Conservation (phyloP, 768 basidiomycete species). For the Leccinellum albellum region DNA sequence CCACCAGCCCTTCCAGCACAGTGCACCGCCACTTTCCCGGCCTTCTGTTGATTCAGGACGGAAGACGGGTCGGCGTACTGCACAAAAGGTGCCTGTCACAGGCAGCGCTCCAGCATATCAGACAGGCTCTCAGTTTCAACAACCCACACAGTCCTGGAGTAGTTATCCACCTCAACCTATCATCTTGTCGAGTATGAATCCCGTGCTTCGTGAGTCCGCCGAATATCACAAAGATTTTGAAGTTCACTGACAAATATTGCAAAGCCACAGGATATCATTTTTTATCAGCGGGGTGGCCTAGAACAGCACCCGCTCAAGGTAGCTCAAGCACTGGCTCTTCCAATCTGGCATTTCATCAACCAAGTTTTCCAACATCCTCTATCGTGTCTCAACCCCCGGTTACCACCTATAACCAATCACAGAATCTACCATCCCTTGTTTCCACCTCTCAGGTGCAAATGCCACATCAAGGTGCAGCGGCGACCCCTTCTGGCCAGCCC, state of each 20-base stretch:
- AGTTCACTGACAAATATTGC: not conserved
- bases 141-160: constrained; percentile 8
- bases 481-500: not conserved
- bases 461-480: not conserved
- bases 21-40: not conserved
- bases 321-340: not conserved
- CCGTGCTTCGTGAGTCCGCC: constrained; percentile 9
- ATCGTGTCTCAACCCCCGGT: not conserved
- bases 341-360: not conserved
- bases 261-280: constrained; percentile 1
- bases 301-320: not conserved
- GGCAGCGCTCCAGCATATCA: constrained; percentile 1
- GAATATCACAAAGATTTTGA: not conserved
- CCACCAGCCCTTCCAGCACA: not conserved
- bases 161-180: constrained; percentile 4
- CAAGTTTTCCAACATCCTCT: not conserved
- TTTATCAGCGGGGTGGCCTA: not conserved
- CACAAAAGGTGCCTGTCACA: constrained; percentile 7
- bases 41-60: constrained; percentile 3
- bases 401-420: constrained; percentile 1
- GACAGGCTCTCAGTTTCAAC: constrained; percentile 9
- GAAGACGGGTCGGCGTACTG: constrained; percentile 10
- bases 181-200: not conserved
- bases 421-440: not conserved
- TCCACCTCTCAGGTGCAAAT: constrained; percentile 4